Percentiles rank a stretch among this genome's conserved stretches.
Conservation (phyloP, 148 eudicot species). For the Salicornia ramosissima region DNA sequence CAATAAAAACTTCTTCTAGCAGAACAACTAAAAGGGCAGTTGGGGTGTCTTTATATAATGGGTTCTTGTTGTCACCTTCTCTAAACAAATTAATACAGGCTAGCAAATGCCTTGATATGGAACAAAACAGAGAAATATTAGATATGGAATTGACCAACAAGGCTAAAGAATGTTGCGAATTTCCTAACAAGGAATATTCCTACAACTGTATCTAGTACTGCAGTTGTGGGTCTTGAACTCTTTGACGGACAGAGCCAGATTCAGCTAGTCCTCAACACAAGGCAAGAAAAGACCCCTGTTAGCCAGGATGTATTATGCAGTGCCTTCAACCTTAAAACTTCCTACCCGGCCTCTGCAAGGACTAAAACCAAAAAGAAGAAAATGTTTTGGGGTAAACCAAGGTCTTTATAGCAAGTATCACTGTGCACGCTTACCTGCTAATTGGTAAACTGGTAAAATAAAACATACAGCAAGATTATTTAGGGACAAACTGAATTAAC, state of each 20-base stretch:
- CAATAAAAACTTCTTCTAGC: neutral
- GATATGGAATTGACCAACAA: too few species aligned
- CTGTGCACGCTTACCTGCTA: neutral
- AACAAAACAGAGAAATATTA: too few species aligned
- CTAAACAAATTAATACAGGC: neutral
- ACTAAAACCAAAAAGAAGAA: neutral
- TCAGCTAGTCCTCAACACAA: too few species aligned
- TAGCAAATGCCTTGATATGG: neutral
- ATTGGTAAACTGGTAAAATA: neutral
- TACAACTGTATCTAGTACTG: too few species aligned
- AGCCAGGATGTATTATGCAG: neutral
- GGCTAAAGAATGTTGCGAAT: too few species aligned
- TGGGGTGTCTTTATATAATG: neutral
- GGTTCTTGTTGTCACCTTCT: neutral
- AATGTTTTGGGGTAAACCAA: neutral
- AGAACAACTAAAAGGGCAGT: neutral
- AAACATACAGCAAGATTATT: neutral
- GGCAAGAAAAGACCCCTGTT: neutral
- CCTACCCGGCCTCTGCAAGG: neutral
- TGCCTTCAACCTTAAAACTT: conserved; percentile 10
- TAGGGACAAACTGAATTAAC: neutral
- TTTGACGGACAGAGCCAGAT: too few species aligned
- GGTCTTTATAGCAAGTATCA: neutral
- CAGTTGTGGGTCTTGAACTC: too few species aligned
- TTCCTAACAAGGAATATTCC: too few species aligned